Base-by-base conservation (phyloP, 768 basidiomycete species). In the Auricularia sp. region DNA sequence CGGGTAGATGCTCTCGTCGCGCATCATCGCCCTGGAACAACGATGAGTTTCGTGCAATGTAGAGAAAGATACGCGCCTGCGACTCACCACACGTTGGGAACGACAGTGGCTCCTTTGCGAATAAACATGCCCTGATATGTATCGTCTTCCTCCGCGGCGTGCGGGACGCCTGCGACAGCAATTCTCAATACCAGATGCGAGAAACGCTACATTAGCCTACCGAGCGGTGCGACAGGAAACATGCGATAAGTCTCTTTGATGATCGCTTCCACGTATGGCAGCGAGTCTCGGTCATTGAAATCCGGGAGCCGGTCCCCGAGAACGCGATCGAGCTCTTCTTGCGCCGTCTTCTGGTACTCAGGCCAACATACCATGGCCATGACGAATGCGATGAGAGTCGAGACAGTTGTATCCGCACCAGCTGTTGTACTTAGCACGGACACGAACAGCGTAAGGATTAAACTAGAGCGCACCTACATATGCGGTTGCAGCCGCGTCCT, bases 381-480 rank as follows among this genome's bases (percentile, higher is more conserved):
- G 39, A 67, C 34, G 62, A 67, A 67, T 14, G 35, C 35, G 16
- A 43, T 54, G 21, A 67, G 4, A 4, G 65, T 47, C 44, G 66
- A 62, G n/a, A 53, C 29, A 12, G 66, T 58, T 5, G 86, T 80
- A 71, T 98, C 96, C 0, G 96, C 88, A 42, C 98, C 78, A 66
- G 97, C 97, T 54, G 85, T 84, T 36, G 98, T 80, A 67, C 98
- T 96, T 0, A 95, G 96, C 10, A 88, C 78, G 53, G 98, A 91
- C 71, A 99, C 95, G 39, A 29, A 3, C 39, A 8, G 39, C 39
- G 39, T 8, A 14, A 42, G 8, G 12, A 8, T 14, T 42, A 4
- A 42, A 14, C 7, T 5, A 42, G 8, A 29, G 29, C 29, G 12
- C 12, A 42, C 47, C 47, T 8, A 51, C 11, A 21, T 51, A 51